Evolutionary conservation across 2,329 filamentous ascomycete species (phyloP), one percentile per base, ranked within the genome.

Genomic region (Teratosphaeria viscida): DNA sequence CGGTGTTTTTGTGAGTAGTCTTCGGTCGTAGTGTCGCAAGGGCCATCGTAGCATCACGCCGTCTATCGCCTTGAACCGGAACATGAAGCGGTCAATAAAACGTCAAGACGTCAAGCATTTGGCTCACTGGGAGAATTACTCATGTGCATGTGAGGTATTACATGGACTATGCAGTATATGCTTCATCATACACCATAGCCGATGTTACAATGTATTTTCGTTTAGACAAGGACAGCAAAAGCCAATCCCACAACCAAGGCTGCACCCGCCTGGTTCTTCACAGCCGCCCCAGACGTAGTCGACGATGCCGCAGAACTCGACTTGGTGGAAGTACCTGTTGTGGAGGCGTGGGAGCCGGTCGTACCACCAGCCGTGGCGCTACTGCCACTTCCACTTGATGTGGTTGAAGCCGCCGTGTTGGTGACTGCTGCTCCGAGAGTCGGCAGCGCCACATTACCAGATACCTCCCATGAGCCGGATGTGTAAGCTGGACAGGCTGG

Each of bases 401-500:
- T 49, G n/a, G 43, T 23, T 39, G 37, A 39, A 5, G 29, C 29
- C 43, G 43, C 43, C 16, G 43, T n/a, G 4, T 23, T 19, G 19
- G 43, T 19, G 43, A 49, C 16, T 10, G 43, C 43, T 49, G 16
- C n/a, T 26, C 86, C 88, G 7, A 94, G 66, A 2, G 82, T 85
- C 0, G 91, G 90, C 27, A 95, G 79, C 12, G 81, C 73, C 2
- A 86, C 84, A 63, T 85, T 83, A 16, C 88, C 86, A 66, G 89
- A 76, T 3, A 95, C 83, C 23, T 84, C 78, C 90, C 90, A 96
- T 35, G 83, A 82, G 29, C 81, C 83, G 1, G 79, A 68, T 0
- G 88, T 92, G 32, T 83, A 86, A 1, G 80, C 76, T 7, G 90
- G 90, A 73, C 90, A 95, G 2, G 81, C 75, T 2, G 87, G 83